A percentile compares a stretch with the other conserved stretches of the same genome.
phyloP scores from a whole-genome alignment of 2,329 filamentous ascomycete genomes.

The Ambrosiella cleistominuta region DNA sequence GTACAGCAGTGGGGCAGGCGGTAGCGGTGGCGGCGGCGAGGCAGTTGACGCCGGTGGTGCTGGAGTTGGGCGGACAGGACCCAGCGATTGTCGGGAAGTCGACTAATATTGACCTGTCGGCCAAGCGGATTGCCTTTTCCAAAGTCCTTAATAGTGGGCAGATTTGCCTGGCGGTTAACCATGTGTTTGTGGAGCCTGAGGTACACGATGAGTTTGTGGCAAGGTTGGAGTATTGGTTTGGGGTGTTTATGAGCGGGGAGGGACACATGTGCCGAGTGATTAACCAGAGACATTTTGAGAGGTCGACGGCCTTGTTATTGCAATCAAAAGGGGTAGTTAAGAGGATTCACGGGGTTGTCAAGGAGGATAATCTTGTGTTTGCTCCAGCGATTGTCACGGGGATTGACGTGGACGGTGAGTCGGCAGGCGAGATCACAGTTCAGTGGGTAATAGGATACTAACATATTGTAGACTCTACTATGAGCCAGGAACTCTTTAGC shows the following conservation, averaged over 20 bases:
- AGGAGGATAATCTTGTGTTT: constrained; percentile 16
- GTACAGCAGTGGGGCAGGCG: constrained; percentile 21
- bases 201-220: constrained; percentile 23
- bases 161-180: constrained; percentile 21
- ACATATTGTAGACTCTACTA: constrained; percentile 21
- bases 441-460: constrained; percentile 16
- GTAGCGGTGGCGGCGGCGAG: constrained; percentile 25
- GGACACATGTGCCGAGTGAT: constrained; percentile 21
- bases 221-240: constrained; percentile 20
- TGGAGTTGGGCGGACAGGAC: constrained; percentile 29
- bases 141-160: constrained; percentile 27
- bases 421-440: neutral
- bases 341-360: constrained; percentile 16
- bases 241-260: constrained; percentile 18
- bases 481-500: constrained; percentile 29
- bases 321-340: constrained; percentile 21
- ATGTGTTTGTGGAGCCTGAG: constrained; percentile 26
- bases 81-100: constrained; percentile 26
- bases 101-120: constrained; percentile 25
- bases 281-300: constrained; percentile 26
- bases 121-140: constrained; percentile 25
- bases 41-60: constrained; percentile 25
- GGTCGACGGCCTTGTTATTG: constrained; percentile 22
- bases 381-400: constrained; percentile 1
- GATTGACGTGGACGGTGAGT: constrained; percentile 3